These are phyloP conservation scores for Salvia sclarea DNA, from an alignment of 305 asterid species.

Conservation along the genomic window DNA sequence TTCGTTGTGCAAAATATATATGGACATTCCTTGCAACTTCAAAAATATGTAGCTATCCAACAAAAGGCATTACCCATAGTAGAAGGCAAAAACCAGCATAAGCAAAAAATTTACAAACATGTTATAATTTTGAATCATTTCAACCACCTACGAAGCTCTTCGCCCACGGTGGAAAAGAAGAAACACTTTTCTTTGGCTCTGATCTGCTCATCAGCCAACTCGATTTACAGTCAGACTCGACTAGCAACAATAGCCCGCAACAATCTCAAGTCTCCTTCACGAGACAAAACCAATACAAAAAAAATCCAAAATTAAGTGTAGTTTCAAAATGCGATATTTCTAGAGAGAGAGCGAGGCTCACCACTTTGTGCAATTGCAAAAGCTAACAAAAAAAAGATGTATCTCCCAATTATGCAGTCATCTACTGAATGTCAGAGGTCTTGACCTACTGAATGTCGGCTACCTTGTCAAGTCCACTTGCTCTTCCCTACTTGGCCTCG, in stretches of 20 bases:
- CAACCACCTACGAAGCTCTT: slow-evolving; percentile 10
- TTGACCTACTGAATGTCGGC: neutral
- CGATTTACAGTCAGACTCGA: slow-evolving; percentile 16
- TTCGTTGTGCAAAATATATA: neutral
- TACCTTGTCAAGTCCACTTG: neutral
- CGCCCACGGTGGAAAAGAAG: slow-evolving; percentile 10
- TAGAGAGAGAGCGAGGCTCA: slow-evolving; percentile 16
- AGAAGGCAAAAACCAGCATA: slow-evolving; percentile 1
- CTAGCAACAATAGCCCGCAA: slow-evolving; percentile 11
- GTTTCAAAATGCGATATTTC: slow-evolving; percentile 27
- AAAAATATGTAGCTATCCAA: neutral
- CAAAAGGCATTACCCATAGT: neutral
- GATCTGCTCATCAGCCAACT: slow-evolving; percentile 7
- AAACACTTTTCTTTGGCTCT: neutral
- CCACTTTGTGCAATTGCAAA: slow-evolving; percentile 33
- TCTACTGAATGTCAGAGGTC: no score
- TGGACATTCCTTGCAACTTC: slow-evolving; percentile 10
- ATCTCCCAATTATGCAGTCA: neutral
- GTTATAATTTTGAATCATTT: slow-evolving; percentile 6
- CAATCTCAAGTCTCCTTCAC: slow-evolving; percentile 5
- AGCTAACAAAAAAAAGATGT: slow-evolving; percentile 25
- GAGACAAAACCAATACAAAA: slow-evolving; percentile 26
- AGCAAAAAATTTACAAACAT: neutral
- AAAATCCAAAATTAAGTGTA: slow-evolving; percentile 19
- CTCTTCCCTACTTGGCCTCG: slow-evolving; percentile 20